phyloP scores from a whole-genome alignment of 208 protist genomes.

The Trichomonas vaginalis region DNA sequence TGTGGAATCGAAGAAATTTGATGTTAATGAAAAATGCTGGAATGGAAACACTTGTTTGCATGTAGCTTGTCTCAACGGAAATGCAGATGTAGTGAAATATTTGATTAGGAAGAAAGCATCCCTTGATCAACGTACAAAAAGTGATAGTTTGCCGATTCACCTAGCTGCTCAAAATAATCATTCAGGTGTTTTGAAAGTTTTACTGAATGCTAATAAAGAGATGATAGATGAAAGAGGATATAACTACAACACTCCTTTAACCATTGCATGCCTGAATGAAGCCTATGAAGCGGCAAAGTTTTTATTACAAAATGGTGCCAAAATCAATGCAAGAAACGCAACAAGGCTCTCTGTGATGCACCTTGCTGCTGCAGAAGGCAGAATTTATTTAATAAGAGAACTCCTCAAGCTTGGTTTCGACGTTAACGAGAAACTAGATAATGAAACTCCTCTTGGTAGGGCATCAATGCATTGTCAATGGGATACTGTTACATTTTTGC shows the following conservation, averaged over 20 bases:
- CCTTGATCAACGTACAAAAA: not conserved
- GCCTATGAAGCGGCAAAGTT: not conserved
- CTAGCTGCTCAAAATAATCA: not conserved
- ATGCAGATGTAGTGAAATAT: not conserved
- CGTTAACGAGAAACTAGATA: not conserved
- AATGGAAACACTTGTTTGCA: not conserved
- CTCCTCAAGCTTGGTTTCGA: not conserved
- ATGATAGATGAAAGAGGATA: not conserved
- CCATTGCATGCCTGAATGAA: not conserved
- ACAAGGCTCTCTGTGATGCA: not conserved
- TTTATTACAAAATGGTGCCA: not conserved
- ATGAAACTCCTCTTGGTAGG: not conserved
- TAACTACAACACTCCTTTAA: not conserved
- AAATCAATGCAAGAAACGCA: not conserved
- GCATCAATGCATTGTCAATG: not conserved
- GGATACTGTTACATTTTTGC: not conserved
- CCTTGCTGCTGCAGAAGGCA: not conserved
- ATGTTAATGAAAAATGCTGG: not conserved
- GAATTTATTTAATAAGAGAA: not conserved
- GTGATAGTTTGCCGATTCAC: not conserved
- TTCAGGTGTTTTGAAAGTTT: not conserved
- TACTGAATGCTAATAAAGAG: not conserved
- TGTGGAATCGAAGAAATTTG: not conserved
- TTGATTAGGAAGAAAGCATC: not conserved
- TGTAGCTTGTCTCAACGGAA: not conserved